Evolutionary conservation across 768 basidiomycete genomes (phyloP).

Genomic region (Boletus bicolor): DNA sequence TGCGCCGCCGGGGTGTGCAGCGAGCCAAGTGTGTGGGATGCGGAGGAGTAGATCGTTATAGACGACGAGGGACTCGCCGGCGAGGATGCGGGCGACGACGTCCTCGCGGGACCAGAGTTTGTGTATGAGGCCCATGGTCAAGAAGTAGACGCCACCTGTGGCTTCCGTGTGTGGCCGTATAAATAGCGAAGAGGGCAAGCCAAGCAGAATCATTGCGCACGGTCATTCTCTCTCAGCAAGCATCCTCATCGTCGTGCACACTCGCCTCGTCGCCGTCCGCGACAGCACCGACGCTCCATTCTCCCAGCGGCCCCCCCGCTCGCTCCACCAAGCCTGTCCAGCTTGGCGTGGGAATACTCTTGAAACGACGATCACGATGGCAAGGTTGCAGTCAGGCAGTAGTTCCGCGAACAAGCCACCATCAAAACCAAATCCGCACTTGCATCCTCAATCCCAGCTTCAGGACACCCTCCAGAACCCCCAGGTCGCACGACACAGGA

Average conservation of each 20-base stretch:
- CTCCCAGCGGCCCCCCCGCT: background rate
- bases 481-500: constrained; percentile 25
- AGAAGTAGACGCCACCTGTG: background rate
- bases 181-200: constrained; percentile 18
- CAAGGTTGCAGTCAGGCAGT: constrained; percentile 7
- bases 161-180: constrained; percentile 14
- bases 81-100: constrained; percentile 68
- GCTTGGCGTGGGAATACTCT: constrained; percentile 25
- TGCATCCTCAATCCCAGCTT: constrained; percentile 6
- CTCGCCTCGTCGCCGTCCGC: constrained; percentile 3
- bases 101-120: constrained; percentile 46
- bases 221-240: constrained; percentile 3
- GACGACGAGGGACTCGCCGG: constrained; percentile 74
- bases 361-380: constrained; percentile 17
- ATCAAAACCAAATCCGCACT: constrained; percentile 16
- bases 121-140: constrained; percentile 31
- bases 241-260: constrained; percentile 3
- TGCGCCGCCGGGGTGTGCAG: constrained; percentile 83
- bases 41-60: constrained; percentile 61
- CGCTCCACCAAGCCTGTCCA: background rate
- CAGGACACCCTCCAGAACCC: constrained; percentile 22
- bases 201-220: background rate
- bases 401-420: constrained; percentile 28
- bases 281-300: constrained; percentile 8
- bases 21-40: constrained; percentile 75